Evolutionary conservation across 1,284 basidiomycete genomes (phyloP).

Genomic region (Trichosporon sp.): DNA sequence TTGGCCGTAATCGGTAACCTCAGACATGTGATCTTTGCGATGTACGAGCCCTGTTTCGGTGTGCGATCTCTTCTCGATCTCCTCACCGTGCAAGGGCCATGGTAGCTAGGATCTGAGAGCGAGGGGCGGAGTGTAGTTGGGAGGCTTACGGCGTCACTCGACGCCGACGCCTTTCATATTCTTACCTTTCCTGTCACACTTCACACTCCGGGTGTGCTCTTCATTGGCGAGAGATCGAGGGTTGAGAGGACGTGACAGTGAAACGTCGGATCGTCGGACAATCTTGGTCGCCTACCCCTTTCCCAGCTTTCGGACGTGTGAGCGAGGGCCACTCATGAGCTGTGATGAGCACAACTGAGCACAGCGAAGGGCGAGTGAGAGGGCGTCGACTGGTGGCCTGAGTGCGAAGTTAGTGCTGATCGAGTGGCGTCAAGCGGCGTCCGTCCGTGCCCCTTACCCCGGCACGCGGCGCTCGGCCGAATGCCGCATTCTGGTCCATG

Average conservation of each 20-base stretch:
- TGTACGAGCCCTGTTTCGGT: too few species aligned
- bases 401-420: not conserved
- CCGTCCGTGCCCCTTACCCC: not conserved
- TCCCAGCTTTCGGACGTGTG: not conserved
- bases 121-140: too few species aligned
- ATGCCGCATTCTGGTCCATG: not conserved
- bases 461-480: not conserved
- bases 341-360: not conserved
- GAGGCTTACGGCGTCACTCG: too few species aligned
- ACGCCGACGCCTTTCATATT: not conserved
- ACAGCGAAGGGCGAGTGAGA: not conserved
- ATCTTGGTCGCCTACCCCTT: not conserved
- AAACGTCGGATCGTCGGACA: conserved; percentile 2
- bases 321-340: not conserved
- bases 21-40: too few species aligned
- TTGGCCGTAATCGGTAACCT: too few species aligned
- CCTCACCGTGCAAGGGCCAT: too few species aligned
- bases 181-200: not conserved
- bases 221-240: not conserved
- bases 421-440: not conserved
- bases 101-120: too few species aligned
- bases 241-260: not conserved
- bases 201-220: not conserved
- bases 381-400: too few species aligned
- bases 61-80: too few species aligned